These are phyloP conservation scores for Nicotiana noctiflora DNA, from an alignment of 257 asterid species.

Conservation along the genomic window DNA sequence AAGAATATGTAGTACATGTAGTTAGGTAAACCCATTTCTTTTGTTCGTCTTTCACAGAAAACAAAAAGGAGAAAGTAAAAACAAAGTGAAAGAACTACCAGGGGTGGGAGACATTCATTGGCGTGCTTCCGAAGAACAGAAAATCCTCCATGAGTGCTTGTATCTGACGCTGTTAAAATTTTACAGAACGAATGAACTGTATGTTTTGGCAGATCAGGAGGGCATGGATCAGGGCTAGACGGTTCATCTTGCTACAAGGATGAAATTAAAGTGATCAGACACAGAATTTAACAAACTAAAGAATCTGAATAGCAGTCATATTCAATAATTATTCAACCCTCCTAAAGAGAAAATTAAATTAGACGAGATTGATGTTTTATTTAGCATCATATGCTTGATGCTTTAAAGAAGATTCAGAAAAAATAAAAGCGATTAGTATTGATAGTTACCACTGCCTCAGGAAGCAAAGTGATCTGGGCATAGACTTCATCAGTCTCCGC, in stretches of 20 bases:
- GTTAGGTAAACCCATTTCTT: neutral
- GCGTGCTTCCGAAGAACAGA: slow-evolving; percentile 91
- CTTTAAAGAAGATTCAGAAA: neutral
- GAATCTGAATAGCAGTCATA: neutral
- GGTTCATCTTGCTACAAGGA: slow-evolving; percentile 66
- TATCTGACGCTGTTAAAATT: slow-evolving; percentile 85
- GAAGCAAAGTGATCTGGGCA: slow-evolving; percentile 71
- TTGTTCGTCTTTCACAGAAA: neutral
- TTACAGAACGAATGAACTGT: slow-evolving; percentile 55
- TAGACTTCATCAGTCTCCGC: slow-evolving; percentile 78
- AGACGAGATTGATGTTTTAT: neutral
- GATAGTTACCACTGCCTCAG: slow-evolving; percentile 51
- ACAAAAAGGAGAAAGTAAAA: neutral
- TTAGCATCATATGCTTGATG: neutral
- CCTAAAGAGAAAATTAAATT: neutral
- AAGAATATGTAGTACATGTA: neutral
- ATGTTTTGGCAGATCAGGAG: slow-evolving; percentile 47
- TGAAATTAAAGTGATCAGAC: neutral
- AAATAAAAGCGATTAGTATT: slow-evolving; percentile 12
- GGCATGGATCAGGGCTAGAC: slow-evolving; percentile 39
- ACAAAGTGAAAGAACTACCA: slow-evolving; percentile 31
- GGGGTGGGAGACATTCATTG: slow-evolving; percentile 74
- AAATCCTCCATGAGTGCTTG: slow-evolving; percentile 93
- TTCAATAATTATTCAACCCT: neutral
- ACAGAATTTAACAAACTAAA: neutral